Conservation (phyloP, 176 grass and related monocot genomes). For the Paspalum vaginatum region DNA sequence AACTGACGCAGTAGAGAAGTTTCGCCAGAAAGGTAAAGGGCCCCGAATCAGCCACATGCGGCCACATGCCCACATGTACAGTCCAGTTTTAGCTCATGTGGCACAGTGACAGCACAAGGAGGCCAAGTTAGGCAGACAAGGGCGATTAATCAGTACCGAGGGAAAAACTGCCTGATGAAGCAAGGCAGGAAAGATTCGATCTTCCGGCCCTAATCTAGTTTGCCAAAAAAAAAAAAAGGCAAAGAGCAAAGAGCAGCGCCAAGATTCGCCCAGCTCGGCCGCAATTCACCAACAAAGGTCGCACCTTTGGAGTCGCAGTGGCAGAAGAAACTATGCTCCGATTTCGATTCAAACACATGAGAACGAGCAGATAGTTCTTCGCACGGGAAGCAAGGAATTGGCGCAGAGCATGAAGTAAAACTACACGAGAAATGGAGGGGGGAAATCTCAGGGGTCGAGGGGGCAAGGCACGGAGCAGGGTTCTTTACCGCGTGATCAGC, state of each 20-base stretch:
- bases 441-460: neutral
- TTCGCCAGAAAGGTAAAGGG: constrained; percentile 13
- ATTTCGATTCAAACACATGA: neutral
- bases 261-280: constrained; percentile 26
- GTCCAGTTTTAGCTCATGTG: constrained; percentile 9
- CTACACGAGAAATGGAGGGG: neutral
- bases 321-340: neutral
- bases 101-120: constrained; percentile 5
- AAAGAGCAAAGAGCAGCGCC: neutral
- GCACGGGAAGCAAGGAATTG: neutral
- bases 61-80: no score
- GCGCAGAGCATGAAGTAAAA: neutral
- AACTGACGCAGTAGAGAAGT: neutral
- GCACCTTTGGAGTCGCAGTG: neutral
- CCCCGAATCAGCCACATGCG: neutral
- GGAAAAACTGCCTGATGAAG: constrained; percentile 8
- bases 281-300: neutral
- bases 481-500: constrained; percentile 38
- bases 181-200: constrained; percentile 14
- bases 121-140: constrained; percentile 21
- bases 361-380: no score
- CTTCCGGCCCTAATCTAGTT: constrained; percentile 6
- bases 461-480: neutral
- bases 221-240: neutral
- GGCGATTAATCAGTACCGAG: neutral